Conservation (phyloP, 208 protist species). For the Acanthamoeba culbertsoni region DNA sequence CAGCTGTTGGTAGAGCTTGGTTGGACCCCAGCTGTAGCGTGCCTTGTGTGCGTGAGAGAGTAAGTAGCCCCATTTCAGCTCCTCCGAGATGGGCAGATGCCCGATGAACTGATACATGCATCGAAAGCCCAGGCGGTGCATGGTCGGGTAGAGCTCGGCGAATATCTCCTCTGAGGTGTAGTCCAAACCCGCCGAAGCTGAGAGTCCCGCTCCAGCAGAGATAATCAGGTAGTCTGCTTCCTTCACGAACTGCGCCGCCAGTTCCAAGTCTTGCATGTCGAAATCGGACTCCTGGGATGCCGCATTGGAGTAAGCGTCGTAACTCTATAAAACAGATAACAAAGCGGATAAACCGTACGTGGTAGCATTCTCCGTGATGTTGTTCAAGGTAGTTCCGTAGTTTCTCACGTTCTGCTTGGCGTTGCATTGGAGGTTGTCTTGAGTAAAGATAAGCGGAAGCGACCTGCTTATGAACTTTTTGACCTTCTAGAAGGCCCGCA, state of each 20-base stretch:
- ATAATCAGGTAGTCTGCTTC: constrained; percentile 22
- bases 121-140: background rate
- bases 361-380: no score
- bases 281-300: no score
- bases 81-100: background rate
- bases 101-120: constrained; percentile 24
- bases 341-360: no score
- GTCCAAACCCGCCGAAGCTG: background rate
- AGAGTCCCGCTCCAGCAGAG: background rate
- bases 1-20: background rate
- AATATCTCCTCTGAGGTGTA: background rate
- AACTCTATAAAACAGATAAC: no score
- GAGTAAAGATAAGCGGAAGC: no score
- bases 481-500: no score
- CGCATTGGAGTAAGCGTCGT: no score
- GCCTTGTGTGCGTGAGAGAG: background rate
- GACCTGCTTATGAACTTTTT: no score
- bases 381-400: no score
- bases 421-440: no score
- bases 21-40: background rate
- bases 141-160: background rate
- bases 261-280: no score
- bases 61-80: background rate
- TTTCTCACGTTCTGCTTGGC: no score
- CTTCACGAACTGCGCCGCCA: background rate